Evolutionary conservation across 2,329 filamentous ascomycete species (phyloP), one percentile per base, ranked within the genome.

Genomic region (Celoporthe dispersa): DNA sequence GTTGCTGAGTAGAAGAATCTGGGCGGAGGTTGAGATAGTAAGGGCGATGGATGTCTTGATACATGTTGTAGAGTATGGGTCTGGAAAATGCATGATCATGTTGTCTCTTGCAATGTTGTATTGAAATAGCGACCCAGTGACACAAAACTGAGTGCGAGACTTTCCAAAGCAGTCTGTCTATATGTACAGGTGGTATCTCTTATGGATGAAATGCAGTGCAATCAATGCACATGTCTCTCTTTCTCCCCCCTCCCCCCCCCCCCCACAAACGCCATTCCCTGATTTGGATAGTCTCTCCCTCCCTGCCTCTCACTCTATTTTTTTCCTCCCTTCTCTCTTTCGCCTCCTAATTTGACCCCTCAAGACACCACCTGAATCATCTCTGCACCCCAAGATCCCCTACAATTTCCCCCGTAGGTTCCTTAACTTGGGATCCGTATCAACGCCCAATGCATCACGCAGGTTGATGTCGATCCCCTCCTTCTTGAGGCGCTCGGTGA

Each of bases 1-100:
- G 94, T 98, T 74, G 93, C 94, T 3, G 94, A 97, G 85, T 97
- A 93, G 35, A 51, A 16, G 44, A 44, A n/a, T 9, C 16, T 14
- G 8, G 31, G 22, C n/a, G 22, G 8, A 39, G 11, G 19, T 6
- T 14, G 22, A n/a, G 33, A 35, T 12, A 55, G 3, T 14, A 28
- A 31, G 53, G 14, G 12, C 28, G 9, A 57, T 25, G 64, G 22
- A 37, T 39, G 37, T 63, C 44, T 63, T 63, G 60, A 63, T 44
- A 37, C 11, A 65, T 37, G 7, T 11, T 48, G 44, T 65, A 65
- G 28, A 31, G 5, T 31, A 63, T 31, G 60, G 37, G 35, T 28
- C 37, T 63, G 25, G n/a, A 63, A 63, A 63, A 63, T 44, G 37
- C 60, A 63, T 63, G n/a, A 31, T 57, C 53, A 57, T 31, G 28